A percentile compares a stretch with the other conserved stretches of the same genome.
Conservation (phyloP, 306 rosid genomes). For the Medicago ruthenica region DNA sequence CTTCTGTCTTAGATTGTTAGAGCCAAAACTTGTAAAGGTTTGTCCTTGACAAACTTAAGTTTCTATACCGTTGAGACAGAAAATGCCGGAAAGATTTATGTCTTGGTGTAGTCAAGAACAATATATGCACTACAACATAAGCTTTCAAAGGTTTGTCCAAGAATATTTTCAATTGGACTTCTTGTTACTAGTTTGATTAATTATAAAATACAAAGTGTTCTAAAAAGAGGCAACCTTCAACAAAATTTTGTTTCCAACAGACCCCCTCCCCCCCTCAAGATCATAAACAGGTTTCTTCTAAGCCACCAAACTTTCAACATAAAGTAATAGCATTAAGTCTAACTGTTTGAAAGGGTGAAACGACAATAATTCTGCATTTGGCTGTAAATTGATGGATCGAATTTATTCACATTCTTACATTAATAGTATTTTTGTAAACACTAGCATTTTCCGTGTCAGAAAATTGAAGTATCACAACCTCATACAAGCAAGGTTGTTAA, state of each 20-base stretch:
- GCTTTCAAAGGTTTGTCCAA: conserved; percentile 4
- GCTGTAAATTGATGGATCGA: no score
- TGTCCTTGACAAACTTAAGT: conserved; percentile 1
- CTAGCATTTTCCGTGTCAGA: no score
- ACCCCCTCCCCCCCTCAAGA: conserved; percentile 2
- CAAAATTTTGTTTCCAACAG: conserved; percentile 24
- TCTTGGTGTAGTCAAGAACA: conserved; percentile 4
- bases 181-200: conserved; percentile 21
- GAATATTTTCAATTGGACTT: conserved; percentile 28
- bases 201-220: conserved; percentile 3
- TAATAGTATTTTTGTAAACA: no score
- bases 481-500: background rate
- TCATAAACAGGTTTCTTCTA: conserved; percentile 22
- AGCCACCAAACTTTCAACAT: conserved; percentile 4
- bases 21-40: background rate
- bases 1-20: background rate
- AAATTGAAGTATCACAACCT: conserved; percentile 1
- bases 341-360: no score
- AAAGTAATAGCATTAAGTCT: no score
- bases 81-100: conserved; percentile 10
- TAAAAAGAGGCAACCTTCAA: conserved; percentile 6
- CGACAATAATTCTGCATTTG: no score
- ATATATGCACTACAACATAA: background rate
- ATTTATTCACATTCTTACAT: no score
- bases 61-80: conserved; percentile 14